phyloP scores from a whole-genome alignment of 345 rosid genomes.

The Kernera saxatilis region DNA sequence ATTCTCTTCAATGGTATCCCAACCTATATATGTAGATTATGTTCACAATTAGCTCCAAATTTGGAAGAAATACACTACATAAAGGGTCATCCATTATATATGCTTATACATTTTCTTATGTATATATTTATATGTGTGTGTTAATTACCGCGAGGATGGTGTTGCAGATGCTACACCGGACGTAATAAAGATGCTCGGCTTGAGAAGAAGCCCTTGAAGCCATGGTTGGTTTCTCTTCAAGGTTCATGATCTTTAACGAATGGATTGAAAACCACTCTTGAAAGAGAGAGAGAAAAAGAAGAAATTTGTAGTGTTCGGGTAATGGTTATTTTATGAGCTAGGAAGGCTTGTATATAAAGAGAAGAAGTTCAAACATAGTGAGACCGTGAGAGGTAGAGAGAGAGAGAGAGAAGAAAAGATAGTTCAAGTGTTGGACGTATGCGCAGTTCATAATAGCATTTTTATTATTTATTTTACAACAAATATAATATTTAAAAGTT shows the following conservation, averaged over 20 bases:
- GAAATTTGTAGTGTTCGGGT: slow-evolving; percentile 1
- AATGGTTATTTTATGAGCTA: slow-evolving; percentile 11
- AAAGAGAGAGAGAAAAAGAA: slow-evolving; percentile 15
- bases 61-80: neutral
- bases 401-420: neutral
- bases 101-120: too few species aligned
- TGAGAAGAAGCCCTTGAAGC: slow-evolving; percentile 45
- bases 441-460: slow-evolving; percentile 2
- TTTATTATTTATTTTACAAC: neutral
- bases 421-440: neutral
- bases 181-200: slow-evolving; percentile 87
- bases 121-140: neutral
- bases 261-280: slow-evolving; percentile 3
- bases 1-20: slow-evolving; percentile 86
- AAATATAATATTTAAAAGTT: neutral
- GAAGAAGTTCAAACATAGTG: slow-evolving; percentile 8
- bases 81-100: too few species aligned
- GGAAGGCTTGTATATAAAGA: slow-evolving; percentile 19
- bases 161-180: slow-evolving; percentile 97
- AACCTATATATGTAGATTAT: slow-evolving; percentile 43
- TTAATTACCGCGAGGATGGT: slow-evolving; percentile 89
- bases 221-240: slow-evolving; percentile 64
- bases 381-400: neutral
- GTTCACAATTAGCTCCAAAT: neutral
- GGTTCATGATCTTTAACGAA: slow-evolving; percentile 39